A percentile compares a stretch with the other conserved stretches of the same genome.
These are phyloP conservation scores for Coriaria nepalensis DNA, from an alignment of 306 rosid genomes.

Conservation along the genomic window DNA sequence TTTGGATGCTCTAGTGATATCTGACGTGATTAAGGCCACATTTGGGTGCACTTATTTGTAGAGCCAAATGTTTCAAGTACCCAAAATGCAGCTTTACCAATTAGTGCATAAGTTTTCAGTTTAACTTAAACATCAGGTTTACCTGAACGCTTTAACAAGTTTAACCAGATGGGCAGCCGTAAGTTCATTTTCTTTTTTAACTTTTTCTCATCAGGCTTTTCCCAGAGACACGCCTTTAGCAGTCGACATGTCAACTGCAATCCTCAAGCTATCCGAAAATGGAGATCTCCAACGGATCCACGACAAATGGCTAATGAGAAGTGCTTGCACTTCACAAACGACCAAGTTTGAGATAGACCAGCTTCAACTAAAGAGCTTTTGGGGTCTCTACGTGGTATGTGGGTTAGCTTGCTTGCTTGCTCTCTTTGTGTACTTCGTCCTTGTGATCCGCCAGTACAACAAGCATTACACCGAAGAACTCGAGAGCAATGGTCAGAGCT, in stretches of 20 bases:
- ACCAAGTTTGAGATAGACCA: slow-evolving; percentile 57
- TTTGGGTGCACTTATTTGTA: too few relatives aligned
- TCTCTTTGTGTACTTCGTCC: slow-evolving; percentile 32
- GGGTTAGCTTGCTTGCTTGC: slow-evolving; percentile 63
- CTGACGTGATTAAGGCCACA: too few relatives aligned
- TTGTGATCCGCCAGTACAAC: slow-evolving; percentile 41
- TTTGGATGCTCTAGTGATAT: too few relatives aligned
- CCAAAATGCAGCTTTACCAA: too few relatives aligned
- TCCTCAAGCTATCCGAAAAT: slow-evolving; percentile 54
- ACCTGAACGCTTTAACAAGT: too few relatives aligned
- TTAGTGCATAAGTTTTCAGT: too few relatives aligned
- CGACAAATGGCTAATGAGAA: slow-evolving; percentile 80
- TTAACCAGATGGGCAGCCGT: too few relatives aligned
- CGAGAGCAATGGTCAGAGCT: slow-evolving; percentile 11
- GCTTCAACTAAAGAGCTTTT: slow-evolving; percentile 62
- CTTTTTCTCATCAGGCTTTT: slow-evolving; percentile 45
- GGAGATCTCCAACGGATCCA: slow-evolving; percentile 88
- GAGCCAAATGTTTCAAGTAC: too few relatives aligned
- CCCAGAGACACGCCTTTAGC: slow-evolving; percentile 81
- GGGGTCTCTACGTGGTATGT: slow-evolving; percentile 67
- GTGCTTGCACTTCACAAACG: slow-evolving; percentile 59
- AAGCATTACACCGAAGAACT: slow-evolving; percentile 25
- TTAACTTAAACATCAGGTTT: too few relatives aligned
- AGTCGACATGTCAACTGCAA: slow-evolving; percentile 74
- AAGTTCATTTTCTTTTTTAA: too few relatives aligned